Evolutionary conservation across 2,329 filamentous ascomycete species (phyloP).

Genomic region (Cordyceps farinosa): DNA sequence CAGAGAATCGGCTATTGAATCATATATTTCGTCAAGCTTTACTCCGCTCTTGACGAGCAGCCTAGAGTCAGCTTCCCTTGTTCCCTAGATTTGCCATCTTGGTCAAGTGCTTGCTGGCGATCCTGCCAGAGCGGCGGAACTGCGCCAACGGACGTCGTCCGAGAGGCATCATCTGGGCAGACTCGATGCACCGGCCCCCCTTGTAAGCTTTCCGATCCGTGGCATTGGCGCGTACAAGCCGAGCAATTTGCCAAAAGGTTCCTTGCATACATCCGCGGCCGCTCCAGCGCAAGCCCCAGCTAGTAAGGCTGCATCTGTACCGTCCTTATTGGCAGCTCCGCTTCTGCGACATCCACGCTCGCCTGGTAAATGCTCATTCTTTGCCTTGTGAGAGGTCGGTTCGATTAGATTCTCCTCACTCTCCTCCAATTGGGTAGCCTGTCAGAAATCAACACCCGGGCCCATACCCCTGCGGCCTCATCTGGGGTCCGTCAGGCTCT

Average conservation of each 20-base stretch:
- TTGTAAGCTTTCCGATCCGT: background rate
- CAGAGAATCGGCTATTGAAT: too few species aligned
- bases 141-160: background rate
- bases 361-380: background rate
- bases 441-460: background rate
- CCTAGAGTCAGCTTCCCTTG: too few species aligned
- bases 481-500: background rate
- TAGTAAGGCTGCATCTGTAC: background rate
- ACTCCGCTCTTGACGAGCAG: too few species aligned
- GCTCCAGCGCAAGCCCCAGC: background rate
- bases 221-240: background rate
- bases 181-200: background rate
- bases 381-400: background rate
- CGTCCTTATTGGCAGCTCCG: background rate
- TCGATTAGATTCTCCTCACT: background rate
- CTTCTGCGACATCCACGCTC: background rate
- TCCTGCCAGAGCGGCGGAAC: background rate
- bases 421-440: background rate
- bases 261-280: background rate
- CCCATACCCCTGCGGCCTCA: background rate
- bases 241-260: background rate
- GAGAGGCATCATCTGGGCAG: background rate
- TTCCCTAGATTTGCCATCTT: background rate
- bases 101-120: background rate
- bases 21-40: too few species aligned